Evolutionary conservation across 78 protist genomes (phyloP).

Genomic region (Isochrysis galbana): DNA sequence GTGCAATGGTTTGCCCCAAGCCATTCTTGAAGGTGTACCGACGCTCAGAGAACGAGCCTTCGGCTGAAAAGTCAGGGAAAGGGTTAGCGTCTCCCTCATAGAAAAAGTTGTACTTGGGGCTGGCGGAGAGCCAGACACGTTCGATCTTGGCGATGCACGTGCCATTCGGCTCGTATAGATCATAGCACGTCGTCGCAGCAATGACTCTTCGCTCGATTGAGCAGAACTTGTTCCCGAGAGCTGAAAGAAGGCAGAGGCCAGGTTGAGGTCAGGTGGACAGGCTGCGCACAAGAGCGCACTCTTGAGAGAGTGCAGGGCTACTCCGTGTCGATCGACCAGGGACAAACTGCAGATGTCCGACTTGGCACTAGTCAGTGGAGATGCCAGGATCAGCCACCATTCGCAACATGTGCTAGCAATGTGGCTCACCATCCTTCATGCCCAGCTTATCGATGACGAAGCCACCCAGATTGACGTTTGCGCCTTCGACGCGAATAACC

Average conservation of each 20-base stretch:
- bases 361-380: too few species aligned
- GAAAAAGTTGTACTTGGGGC: conserved; percentile 1
- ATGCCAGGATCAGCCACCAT: not conserved
- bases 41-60: not conserved
- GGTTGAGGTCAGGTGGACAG: too few species aligned
- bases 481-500: not conserved
- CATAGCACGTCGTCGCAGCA: conserved; percentile 25
- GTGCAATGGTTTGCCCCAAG: not conserved
- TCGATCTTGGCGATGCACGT: not conserved
- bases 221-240: not conserved
- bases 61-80: not conserved
- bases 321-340: too few species aligned
- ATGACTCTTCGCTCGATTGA: not conserved
- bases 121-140: not conserved
- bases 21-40: conserved; percentile 22
- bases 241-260: too few species aligned
- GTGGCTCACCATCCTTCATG: not conserved
- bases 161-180: not conserved
- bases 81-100: conserved; percentile 32
- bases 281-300: too few species aligned
- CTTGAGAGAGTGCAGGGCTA: too few species aligned
- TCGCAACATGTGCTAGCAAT: not conserved
- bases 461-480: conserved; percentile 13
- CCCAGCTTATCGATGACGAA: not conserved
- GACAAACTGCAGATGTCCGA: too few species aligned